Percentiles rank a stretch among this genome's conserved stretches.
phyloP scores from a whole-genome alignment of 768 basidiomycete species.

The Termitomyces sp. region DNA sequence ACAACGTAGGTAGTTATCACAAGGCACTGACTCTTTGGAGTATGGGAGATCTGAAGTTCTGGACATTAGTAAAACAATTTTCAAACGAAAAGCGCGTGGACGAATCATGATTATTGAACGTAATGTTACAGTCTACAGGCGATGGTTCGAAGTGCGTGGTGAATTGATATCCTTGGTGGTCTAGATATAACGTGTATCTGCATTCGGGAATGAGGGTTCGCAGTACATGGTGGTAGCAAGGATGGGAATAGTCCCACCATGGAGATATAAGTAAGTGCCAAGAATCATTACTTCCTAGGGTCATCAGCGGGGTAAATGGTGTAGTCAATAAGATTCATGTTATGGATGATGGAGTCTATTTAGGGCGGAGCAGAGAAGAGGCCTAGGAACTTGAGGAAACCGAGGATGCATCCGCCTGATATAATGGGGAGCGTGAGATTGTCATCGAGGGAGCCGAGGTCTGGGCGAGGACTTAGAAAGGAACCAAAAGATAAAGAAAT shows the following conservation, averaged over 20 bases:
- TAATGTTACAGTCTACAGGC: not conserved
- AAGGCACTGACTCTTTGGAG: no score
- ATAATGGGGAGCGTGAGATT: conserved; percentile 89
- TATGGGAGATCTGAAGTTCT: no score
- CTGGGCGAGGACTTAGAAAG: conserved; percentile 36
- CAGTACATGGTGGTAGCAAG: not conserved
- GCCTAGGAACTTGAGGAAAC: conserved; percentile 41
- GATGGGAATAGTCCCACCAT: not conserved
- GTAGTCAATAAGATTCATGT: not conserved
- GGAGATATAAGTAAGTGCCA: not conserved
- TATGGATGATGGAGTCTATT: not conserved
- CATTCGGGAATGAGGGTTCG: not conserved
- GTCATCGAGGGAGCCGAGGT: conserved; percentile 83
- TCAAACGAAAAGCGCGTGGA: not conserved
- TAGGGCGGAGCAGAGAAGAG: conserved; percentile 24
- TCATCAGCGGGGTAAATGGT: conserved; percentile 2
- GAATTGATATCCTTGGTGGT: not conserved
- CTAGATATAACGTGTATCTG: conserved; percentile 1
- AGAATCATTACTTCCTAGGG: conserved; percentile 4
- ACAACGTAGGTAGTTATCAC: no score
- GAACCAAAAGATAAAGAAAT: not conserved
- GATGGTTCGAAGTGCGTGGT: not conserved
- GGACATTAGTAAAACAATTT: not conserved
- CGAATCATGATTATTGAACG: not conserved
- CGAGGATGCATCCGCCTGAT: conserved; percentile 62